Conservation (phyloP, 2,329 filamentous ascomycete genomes). For the Xylariales sp. region DNA sequence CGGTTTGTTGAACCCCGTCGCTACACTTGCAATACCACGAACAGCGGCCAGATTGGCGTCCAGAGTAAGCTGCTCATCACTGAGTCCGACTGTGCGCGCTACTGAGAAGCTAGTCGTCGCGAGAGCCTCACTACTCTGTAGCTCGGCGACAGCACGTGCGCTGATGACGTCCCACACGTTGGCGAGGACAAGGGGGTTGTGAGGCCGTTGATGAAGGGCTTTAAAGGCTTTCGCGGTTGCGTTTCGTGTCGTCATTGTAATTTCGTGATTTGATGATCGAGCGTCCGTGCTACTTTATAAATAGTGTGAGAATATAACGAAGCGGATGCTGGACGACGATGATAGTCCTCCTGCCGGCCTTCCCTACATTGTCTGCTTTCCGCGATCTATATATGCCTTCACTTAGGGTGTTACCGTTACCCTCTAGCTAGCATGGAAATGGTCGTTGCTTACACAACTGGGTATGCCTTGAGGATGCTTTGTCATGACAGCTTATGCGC, state of each 20-base stretch:
- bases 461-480: neutral
- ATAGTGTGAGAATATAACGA: neutral
- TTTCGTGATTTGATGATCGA: neutral
- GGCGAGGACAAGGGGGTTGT: slow-evolving; percentile 58
- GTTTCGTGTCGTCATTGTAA: slow-evolving; percentile 22
- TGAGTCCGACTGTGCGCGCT: slow-evolving; percentile 52
- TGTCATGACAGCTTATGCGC: slow-evolving; percentile 14
- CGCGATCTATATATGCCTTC: slow-evolving; percentile 16
- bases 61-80: slow-evolving; percentile 56
- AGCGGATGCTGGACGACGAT: neutral
- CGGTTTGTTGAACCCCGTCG: slow-evolving; percentile 48
- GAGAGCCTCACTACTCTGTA: slow-evolving; percentile 50
- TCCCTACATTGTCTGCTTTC: neutral
- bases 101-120: slow-evolving; percentile 58
- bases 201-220: slow-evolving; percentile 41
- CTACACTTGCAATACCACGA: slow-evolving; percentile 53
- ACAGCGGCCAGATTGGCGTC: slow-evolving; percentile 58
- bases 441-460: slow-evolving; percentile 16
- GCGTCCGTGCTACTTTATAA: neutral
- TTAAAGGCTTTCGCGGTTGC: slow-evolving; percentile 24
- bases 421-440: neutral
- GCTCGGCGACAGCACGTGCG: slow-evolving; percentile 53
- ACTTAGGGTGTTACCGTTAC: neutral
- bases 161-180: slow-evolving; percentile 61
- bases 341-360: neutral